Evolutionary conservation across 1,139 yeast genomes (phyloP), one percentile per base, ranked within the genome.

Genomic region (Pichia sp.): DNA sequence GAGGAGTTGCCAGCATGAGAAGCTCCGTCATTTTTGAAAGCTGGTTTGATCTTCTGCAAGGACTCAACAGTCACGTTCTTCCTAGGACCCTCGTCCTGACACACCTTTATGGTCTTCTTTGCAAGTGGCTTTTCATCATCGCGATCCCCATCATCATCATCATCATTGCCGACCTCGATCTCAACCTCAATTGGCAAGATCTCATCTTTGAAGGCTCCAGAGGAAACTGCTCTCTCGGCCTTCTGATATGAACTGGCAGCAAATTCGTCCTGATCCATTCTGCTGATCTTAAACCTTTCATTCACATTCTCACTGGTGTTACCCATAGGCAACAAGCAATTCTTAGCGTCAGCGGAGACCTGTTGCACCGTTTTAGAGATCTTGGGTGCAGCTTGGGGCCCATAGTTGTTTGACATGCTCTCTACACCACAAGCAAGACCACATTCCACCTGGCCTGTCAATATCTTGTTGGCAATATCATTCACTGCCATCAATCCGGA

Each of bases 1-100:
- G 97, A 90, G 3, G 98, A 89, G 70, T 91, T 91, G 66, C 98
- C 98, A 40, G 98, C 98, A 61, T 88, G 91, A 16, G 97, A 88
- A 47, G 85, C 68, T 58, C 98, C 98, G 61, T 82, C 82, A 60
- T 79, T 76, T 65, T 79, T 79, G 76, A 91, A 91, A n/a, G 97
- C 96, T 16, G 98, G 95, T 70, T 75, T 83, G 61, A 91, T 72
- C 70, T 85, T 89, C 53, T 75, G 74, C 59, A 91, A 76, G 13
- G 87, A 79, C 60, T 79, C 83, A 45, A 91, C 82, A 49, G 96
- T 88, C 55, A 90, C 96, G 55, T 89, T 89, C 62, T 78, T 73
- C 71, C 98, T 82, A 68, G 96, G 95, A 28, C 98, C 98, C 67
- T 91, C 96, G 66, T 91, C 99, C 47, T 80, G 79, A 63, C 76